phyloP scores from a whole-genome alignment of 2,329 filamentous ascomycete species.

The Pseudogymnoascus sp. region DNA sequence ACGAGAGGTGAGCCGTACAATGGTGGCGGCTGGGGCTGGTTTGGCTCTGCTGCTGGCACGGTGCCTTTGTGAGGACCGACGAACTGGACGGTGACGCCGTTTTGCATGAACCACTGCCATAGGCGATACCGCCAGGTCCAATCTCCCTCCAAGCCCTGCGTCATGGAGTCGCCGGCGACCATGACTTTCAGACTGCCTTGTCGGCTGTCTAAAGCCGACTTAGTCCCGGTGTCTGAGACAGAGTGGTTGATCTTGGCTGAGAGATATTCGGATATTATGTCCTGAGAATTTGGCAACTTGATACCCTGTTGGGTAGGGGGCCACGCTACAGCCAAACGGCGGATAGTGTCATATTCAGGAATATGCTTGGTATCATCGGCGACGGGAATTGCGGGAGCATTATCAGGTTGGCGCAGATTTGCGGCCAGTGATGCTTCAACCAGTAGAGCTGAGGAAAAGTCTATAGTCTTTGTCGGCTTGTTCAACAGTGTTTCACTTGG shows the following conservation, averaged over 20 bases:
- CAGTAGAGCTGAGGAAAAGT: not conserved
- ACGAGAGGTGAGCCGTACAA: not conserved
- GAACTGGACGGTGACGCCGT: constrained; percentile 21
- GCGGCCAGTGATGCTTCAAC: not conserved
- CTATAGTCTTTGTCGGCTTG: not conserved
- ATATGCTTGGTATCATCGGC: not conserved
- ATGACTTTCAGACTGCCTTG: constrained; percentile 16
- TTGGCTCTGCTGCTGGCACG: constrained; percentile 13
- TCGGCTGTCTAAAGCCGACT: not conserved
- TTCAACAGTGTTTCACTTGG: not conserved
- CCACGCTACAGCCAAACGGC: not conserved
- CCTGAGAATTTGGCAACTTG: not conserved
- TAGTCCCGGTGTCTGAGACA: not conserved
- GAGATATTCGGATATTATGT: not conserved
- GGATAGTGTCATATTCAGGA: not conserved
- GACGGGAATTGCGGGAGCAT: not conserved
- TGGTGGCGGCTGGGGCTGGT: constrained; percentile 12
- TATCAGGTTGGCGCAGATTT: not conserved
- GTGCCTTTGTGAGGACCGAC: constrained; percentile 33
- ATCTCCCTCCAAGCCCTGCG: constrained; percentile 32
- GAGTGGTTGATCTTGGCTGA: not conserved
- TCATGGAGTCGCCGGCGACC: constrained; percentile 33
- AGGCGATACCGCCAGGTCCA: constrained; percentile 36
- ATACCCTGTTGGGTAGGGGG: not conserved
- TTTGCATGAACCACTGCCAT: constrained; percentile 29